Conservation (phyloP, 768 basidiomycete species). For the Flagelloscypha sp. region DNA sequence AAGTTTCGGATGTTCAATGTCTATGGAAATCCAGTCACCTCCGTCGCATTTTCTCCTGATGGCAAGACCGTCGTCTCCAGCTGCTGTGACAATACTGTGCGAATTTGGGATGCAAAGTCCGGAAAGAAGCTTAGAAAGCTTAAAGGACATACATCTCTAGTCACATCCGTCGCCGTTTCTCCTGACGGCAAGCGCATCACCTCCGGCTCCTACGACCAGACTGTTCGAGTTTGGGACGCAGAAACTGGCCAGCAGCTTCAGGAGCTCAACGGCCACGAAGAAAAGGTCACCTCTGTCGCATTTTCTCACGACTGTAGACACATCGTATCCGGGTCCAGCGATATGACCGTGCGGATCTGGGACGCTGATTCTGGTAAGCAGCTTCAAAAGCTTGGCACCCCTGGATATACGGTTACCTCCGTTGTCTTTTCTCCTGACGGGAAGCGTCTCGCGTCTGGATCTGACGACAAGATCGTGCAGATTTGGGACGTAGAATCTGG, state of each 20-base stretch:
- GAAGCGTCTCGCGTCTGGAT: slow-evolving; percentile 6
- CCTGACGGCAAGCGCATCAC: slow-evolving; percentile 14
- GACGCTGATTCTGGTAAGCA: slow-evolving; percentile 4
- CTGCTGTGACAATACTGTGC: slow-evolving; percentile 11
- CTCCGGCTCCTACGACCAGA: slow-evolving; percentile 12
- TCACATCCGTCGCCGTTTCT: slow-evolving; percentile 11
- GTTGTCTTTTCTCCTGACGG: slow-evolving; percentile 11
- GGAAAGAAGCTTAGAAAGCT: slow-evolving; percentile 1
- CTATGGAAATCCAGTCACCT: not conserved
- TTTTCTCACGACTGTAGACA: slow-evolving; percentile 7
- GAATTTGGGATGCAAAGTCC: slow-evolving; percentile 10
- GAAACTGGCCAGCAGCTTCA: not conserved
- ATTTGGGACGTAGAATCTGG: slow-evolving; percentile 11
- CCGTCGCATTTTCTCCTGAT: slow-evolving; percentile 15
- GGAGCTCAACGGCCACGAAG: slow-evolving; percentile 11
- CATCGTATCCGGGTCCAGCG: slow-evolving; percentile 7
- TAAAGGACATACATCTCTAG: slow-evolving; percentile 9
- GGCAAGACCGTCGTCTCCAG: slow-evolving; percentile 13
- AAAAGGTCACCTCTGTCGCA: slow-evolving; percentile 2
- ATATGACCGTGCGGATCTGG: slow-evolving; percentile 9
- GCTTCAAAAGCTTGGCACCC: not conserved
- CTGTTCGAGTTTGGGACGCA: slow-evolving; percentile 12
- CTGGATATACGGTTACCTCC: not conserved
- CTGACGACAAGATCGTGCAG: slow-evolving; percentile 5
- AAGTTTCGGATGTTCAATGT: slow-evolving; percentile 1